Evolutionary conservation across 176 grass and related monocot genomes (phyloP).

Genomic region (bread wheat (Triticum aestivum)): IWGSC_CS_RefSeq_v2.1 NC_057799.1:101293252-101293751

Average conservation of each 20-base stretch:
- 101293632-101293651: neutral
- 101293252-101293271: neutral
- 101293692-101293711: neutral
- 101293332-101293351: constrained; percentile 93
- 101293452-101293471: constrained; percentile 88
- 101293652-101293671: constrained; percentile 4
- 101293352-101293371: constrained; percentile 83
- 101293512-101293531: constrained; percentile 48
- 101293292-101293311: constrained; percentile 28
- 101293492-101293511: constrained; percentile 45
- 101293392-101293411: constrained; percentile 66
- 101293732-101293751: neutral
- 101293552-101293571: constrained; percentile 92
- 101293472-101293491: constrained; percentile 91
- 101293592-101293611: constrained; percentile 61
- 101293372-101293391: constrained; percentile 63
- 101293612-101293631: constrained; percentile 30
- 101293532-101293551: constrained; percentile 82
- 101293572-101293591: constrained; percentile 97
- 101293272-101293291: constrained; percentile 20
- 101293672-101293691: neutral
- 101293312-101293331: constrained; percentile 30
- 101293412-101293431: constrained; percentile 70
- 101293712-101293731: neutral
- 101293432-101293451: constrained; percentile 88